Base-by-base conservation (phyloP, 352 stramenopile genomes). In the Globisporangium rhizosaccharum region DNA sequence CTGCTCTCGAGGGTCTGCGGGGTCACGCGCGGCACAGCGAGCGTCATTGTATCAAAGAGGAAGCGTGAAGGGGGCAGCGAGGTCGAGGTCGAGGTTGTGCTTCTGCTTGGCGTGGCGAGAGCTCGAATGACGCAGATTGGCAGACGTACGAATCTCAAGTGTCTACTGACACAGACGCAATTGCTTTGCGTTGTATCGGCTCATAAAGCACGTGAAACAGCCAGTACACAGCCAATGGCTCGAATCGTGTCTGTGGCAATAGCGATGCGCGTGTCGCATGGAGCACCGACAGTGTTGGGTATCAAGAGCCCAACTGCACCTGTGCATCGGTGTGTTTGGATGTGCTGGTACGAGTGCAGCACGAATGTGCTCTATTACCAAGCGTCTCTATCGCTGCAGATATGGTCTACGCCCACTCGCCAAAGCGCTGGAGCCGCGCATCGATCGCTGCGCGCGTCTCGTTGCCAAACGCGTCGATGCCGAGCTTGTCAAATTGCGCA, bases 391-490 rank as follows among this genome's bases (percentile, higher is more conserved):
- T 57, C 52, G 15, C 52, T 49, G 33, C 51, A 42, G 18, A 20
- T 25, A 15, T 1, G 5, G 2, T 26, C 15, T 47, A 75, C 63
- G 33, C 63, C 80, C 83, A 91, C 26, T 72, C 76, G 8, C 79
- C 80, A 60, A 87, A 92, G 52, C 82, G 68, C 30, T 61, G 61
- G 6, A 92, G 67, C 30, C 72, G 78, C 7, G 74, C 71, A 68
- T 94, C 84, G 15, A 94, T 84, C 41, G 76, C 76, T 9, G 68
- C 76, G 61, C 90, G 74, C 18, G 85, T 57, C 28, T 90, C 76
- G n/a, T 67, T 63, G 23, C 75, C 79, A 63, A 94, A 94, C 6
- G 73, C 76, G n/a, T 87, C 71, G 42, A 85, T 51, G 55, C 82
- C 59, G 5, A 26, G 26, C 53, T 76, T 74, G 65, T 92, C 82